phyloP scores from a whole-genome alignment of 805 yeast genomes.

The Kluyveromyces nonfermentans region DNA sequence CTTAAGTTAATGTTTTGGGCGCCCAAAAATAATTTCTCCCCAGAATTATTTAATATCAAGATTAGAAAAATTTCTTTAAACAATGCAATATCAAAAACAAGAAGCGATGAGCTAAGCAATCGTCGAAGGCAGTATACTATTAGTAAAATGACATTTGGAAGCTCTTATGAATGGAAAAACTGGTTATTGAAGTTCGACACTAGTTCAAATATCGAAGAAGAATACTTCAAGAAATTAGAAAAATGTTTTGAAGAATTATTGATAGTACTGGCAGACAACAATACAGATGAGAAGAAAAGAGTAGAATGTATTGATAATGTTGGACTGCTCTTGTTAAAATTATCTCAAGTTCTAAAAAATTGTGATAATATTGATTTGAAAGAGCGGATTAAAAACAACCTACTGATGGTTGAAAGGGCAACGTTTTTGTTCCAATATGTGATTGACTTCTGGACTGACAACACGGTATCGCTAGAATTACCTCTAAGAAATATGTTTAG shows the following conservation, averaged over 20 bases:
- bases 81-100: background rate
- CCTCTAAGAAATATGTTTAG: constrained; percentile 53
- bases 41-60: background rate
- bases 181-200: constrained; percentile 1
- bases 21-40: background rate
- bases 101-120: background rate
- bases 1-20: background rate
- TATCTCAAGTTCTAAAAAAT: constrained; percentile 33
- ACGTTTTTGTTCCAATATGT: constrained; percentile 40
- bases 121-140: background rate
- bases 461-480: constrained; percentile 62
- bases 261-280: constrained; percentile 3
- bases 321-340: constrained; percentile 55
- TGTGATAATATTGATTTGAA: constrained; percentile 9
- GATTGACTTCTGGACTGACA: constrained; percentile 60
- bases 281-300: constrained; percentile 9
- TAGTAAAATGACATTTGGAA: background rate
- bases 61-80: background rate
- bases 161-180: background rate
- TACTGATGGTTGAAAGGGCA: constrained; percentile 18
- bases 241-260: constrained; percentile 4
- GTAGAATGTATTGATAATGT: constrained; percentile 48
- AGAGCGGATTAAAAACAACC: constrained; percentile 6
- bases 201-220: background rate
- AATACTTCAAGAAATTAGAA: background rate